Conservation (phyloP, 148 eudicot species). For the Silene latifolia region DNA sequence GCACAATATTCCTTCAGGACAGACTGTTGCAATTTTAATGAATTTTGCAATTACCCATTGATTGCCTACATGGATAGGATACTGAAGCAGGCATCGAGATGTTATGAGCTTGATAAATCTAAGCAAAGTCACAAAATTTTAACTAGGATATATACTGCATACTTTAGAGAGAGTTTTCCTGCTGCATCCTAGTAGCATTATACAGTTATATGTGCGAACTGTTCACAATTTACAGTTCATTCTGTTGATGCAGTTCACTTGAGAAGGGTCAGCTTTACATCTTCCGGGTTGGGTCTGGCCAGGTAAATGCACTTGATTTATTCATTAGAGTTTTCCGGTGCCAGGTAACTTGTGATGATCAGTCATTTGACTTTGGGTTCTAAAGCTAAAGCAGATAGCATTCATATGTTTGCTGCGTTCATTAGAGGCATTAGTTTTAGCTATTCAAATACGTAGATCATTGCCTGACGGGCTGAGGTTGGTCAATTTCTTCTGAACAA, state of each 20-base stretch:
- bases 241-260: conserved; percentile 61
- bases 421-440: too few relatives aligned
- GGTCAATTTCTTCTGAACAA: too few relatives aligned
- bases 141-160: not conserved
- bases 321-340: not conserved
- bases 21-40: not conserved
- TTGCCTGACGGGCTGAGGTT: too few relatives aligned
- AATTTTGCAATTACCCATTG: too few relatives aligned
- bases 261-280: conserved; percentile 78
- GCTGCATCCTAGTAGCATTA: not conserved
- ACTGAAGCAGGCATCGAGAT: not conserved
- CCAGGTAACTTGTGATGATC: not conserved
- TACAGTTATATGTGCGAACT: not conserved
- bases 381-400: too few relatives aligned
- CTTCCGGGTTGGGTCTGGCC: conserved; percentile 94
- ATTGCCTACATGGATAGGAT: not conserved
- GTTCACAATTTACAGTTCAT: not conserved
- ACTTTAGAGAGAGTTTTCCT: not conserved
- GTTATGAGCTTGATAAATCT: not conserved
- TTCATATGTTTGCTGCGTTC: too few relatives aligned
- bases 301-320: conserved; percentile 45
- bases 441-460: not conserved
- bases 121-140: too few relatives aligned
- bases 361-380: too few relatives aligned
- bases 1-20: too few relatives aligned